phyloP scores from a whole-genome alignment of 139 green algal genomes.

The Nannochloris sp. region DNA sequence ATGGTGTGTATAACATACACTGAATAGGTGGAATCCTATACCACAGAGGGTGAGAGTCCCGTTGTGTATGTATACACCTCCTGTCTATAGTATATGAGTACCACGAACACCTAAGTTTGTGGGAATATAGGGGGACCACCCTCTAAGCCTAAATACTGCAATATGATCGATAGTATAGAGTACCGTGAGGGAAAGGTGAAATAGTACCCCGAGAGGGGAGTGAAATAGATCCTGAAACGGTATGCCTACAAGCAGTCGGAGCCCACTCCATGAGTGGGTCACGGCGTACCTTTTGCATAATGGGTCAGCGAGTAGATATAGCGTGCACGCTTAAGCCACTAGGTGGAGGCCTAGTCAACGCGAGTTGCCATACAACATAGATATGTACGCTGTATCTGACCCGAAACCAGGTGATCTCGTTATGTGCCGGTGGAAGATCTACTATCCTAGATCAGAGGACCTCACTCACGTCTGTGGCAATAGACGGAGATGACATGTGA shows the following conservation, averaged over 20 bases:
- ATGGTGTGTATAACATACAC: not conserved
- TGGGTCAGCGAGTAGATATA: constrained; percentile 50
- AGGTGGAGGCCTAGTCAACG: constrained; percentile 46
- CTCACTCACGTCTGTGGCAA: constrained; percentile 52
- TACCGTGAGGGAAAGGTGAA: constrained; percentile 70
- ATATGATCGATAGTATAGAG: constrained; percentile 66
- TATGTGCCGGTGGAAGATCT: constrained; percentile 42
- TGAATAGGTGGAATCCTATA: constrained; percentile 36
- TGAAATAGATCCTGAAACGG: constrained; percentile 48
- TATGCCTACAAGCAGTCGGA: constrained; percentile 44
- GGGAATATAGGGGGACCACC: constrained; percentile 43
- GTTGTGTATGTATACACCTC: constrained; percentile 26
- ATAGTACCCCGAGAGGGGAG: constrained; percentile 43
- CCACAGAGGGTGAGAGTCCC: constrained; percentile 60
- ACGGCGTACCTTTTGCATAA: constrained; percentile 65
- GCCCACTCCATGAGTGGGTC: constrained; percentile 16
- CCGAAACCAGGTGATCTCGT: constrained; percentile 61
- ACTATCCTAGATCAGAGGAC: constrained; percentile 45
- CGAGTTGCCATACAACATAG: constrained; percentile 31
- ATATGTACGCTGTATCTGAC: constrained; percentile 34
- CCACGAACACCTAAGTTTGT: constrained; percentile 11
- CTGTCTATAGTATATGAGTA: constrained; percentile 1
- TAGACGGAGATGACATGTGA: constrained; percentile 48
- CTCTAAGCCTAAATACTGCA: constrained; percentile 56
- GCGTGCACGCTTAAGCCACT: constrained; percentile 43